Conservation (phyloP, 148 eudicot species). For the Oxyria digyna region DNA sequence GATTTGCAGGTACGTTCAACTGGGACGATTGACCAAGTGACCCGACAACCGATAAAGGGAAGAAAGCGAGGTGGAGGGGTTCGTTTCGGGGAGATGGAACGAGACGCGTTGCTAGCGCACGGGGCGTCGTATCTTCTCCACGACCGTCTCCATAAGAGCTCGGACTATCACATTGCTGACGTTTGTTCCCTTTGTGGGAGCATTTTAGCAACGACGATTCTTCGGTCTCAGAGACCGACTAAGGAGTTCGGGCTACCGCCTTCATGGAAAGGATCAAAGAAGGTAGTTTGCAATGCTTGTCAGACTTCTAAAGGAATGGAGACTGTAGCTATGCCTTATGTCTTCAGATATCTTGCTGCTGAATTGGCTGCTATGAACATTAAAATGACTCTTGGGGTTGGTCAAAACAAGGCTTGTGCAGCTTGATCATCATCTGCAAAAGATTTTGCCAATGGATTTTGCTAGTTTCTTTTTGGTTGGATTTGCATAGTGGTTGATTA, state of each 20-base stretch:
- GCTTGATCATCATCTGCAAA: no score
- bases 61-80: conserved; percentile 93
- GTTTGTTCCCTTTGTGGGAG: conserved; percentile 92
- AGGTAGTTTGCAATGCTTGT: conserved; percentile 60
- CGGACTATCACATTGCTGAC: conserved; percentile 86
- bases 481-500: no score
- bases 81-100: conserved; percentile 96
- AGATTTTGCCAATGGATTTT: no score
- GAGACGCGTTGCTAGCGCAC: conserved; percentile 89
- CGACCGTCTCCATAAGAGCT: conserved; percentile 76
- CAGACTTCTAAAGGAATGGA: conserved; percentile 77
- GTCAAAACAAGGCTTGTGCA: no score
- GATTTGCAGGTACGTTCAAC: conserved; percentile 88
- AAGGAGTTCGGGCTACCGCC: conserved; percentile 54
- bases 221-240: conserved; percentile 36
- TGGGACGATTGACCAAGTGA: conserved; percentile 66
- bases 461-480: no score
- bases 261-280: conserved; percentile 50
- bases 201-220: conserved; percentile 44
- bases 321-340: conserved; percentile 95
- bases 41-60: conserved; percentile 89
- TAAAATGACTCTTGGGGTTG: conserved; percentile 61
- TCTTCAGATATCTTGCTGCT: conserved; percentile 73
- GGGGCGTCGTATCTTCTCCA: conserved; percentile 86
- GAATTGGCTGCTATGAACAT: conserved; percentile 94